Evolutionary conservation across 306 rosid species (phyloP), one percentile per base, ranked within the genome.

Genomic region (Acacia melanoxylon): DNA sequence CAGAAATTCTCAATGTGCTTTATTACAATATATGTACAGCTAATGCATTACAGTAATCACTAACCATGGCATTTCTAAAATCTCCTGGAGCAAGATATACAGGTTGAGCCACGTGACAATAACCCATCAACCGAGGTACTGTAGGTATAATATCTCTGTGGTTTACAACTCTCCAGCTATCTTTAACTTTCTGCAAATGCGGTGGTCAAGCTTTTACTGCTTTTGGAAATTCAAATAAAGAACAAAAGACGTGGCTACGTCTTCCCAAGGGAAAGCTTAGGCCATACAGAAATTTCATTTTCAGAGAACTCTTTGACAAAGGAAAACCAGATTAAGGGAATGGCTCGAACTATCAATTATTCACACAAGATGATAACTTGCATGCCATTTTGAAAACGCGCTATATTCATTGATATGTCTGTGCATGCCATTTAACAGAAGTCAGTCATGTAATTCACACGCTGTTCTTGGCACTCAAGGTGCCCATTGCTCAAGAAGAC

Each of bases 141-240:
- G 99, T 93, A 74, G 99, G 99, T 83, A 95, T 91, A 77, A 95
- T 93, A 86, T 95, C 99, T 85, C 99, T 91, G 90, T 95, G 99
- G 86, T 95, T 95, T 80, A 95, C 95, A 63, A 95, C 93, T 78
- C 99, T 92, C 99, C 99, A 95, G 86, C 99, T 95, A 87, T 95
- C 97, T 83, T 87, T 93, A 71, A 95, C 94, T 89, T 87, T 93
- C 99, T 95, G 99, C 88, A 89, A 82, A 85, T 37, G 61, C 75
- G 63, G 70, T 75, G 12, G 74, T 8, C 44, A 75, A 75, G 76
- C 62, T 70, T 75, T 81, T 42, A 33, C 61, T 33, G 33, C 81
- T 78, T 84, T 75, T 84, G 83, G 59, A 86, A 74, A 87, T 11
- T 27, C 42, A 72, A 72, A 76, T 51, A 76, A 54, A 70, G 66